Conservation (phyloP, 805 yeast genomes). For the Soucietia sequanensis region DNA sequence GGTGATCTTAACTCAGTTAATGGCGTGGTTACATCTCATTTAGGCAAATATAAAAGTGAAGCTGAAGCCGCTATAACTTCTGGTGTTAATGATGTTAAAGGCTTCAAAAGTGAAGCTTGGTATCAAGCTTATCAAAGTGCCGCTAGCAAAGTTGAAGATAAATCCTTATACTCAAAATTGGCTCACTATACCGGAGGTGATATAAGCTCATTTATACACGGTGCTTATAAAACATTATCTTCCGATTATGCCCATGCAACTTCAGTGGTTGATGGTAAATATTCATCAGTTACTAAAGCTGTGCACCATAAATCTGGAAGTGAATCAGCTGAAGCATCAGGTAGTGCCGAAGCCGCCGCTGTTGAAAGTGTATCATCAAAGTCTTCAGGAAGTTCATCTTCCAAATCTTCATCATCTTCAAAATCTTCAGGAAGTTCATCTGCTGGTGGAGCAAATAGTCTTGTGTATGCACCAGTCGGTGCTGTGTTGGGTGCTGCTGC, state of each 20-base stretch:
- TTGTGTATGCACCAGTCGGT: conserved; percentile 13
- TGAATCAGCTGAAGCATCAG: not conserved
- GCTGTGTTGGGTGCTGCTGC: conserved; percentile 16
- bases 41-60: too few species aligned
- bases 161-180: not conserved
- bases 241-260: not conserved
- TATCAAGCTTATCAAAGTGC: not conserved
- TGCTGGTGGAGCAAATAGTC: conserved; percentile 9
- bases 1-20: not conserved
- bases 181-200: not conserved
- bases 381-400: not conserved
- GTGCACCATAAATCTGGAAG: not conserved
- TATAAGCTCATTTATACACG: not conserved
- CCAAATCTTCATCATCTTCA: conserved; percentile 10
- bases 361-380: not conserved
- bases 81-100: not conserved
- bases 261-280: not conserved
- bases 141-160: not conserved
- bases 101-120: not conserved
- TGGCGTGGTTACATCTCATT: not conserved
- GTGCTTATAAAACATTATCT: not conserved
- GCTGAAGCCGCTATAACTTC: too few species aligned
- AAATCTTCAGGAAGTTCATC: conserved; percentile 14
- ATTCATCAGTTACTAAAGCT: not conserved
- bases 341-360: not conserved